Evolutionary conservation across 2,329 filamentous ascomycete species (phyloP), one percentile per base, ranked within the genome.

Genomic region (Monosporascus sp.): DNA sequence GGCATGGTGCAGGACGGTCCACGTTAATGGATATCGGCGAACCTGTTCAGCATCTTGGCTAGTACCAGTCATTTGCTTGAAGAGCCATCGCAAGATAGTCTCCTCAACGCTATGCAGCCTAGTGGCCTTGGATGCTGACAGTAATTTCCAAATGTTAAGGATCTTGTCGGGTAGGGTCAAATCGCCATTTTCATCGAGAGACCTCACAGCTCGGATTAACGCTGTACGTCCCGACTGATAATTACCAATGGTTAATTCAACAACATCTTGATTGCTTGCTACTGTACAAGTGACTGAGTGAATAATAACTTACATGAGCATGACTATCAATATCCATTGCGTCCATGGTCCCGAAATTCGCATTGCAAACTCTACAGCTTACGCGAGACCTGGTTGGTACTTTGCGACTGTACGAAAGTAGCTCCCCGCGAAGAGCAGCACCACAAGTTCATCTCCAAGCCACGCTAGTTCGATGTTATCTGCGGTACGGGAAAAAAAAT

Each of bases 1-100:
- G 48, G 87, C 74, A 54, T 78, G 78, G 45, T 76, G 74, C 24
- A 91, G 67, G 37, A 91, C 77, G 31, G 73, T 75, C 88, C 84
- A 87, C 9, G 81, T 75, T 50, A 80, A 65, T 47, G 81, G 79
- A 60, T 78, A 82, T 56, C 80, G 74, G 60, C 81, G 76, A 49
- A 82, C 61, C 41, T 73, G 77, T 64, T 84, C 80, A 50, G 78
- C 76, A 48, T 65, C 68, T 38, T 74, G 67, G 35, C 71, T 70
- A 41, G 71, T 60, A 20, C 75, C 74, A 55, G 77, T 78, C 80
- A 84, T 84, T 51, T 77, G 77, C 61, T 85, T 84, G 51, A 88
- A 75, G 2, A 89, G 74, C 75, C 84, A 84, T 71, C 82, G 76
- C 52, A 88, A 63, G 50, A 82, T 77, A 54, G 76, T 81, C 60